Evolutionary conservation across 495 filamentous ascomycete species (phyloP).

Genomic region (Staphylotrichum tortipilum): DNA sequence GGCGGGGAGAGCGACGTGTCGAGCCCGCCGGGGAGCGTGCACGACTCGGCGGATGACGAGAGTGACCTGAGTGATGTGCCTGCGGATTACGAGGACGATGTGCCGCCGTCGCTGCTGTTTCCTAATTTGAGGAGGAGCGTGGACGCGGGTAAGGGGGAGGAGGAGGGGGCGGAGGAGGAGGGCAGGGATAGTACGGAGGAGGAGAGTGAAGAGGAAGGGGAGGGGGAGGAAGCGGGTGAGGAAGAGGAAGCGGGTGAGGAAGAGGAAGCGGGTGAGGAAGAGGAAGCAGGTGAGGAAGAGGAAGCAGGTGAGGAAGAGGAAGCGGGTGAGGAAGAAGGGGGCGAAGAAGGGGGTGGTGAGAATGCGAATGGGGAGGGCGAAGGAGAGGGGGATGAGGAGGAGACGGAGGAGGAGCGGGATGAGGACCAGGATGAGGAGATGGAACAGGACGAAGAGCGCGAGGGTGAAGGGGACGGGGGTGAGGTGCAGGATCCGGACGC

Average conservation of each 20-base stretch:
- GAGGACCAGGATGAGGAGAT: conserved; percentile 7
- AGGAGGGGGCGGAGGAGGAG: conserved; percentile 2
- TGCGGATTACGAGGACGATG: conserved; percentile 41
- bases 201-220: conserved; percentile 22
- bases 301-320: conserved; percentile 14
- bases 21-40: conserved; percentile 49
- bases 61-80: conserved; percentile 68
- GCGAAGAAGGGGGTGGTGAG: no score
- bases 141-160: conserved; percentile 14
- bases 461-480: background rate
- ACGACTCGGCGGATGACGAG: conserved; percentile 73
- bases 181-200: conserved; percentile 6
- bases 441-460: background rate
- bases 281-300: conserved; percentile 5
- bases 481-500: no score
- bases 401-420: conserved; percentile 16
- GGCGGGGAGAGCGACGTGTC: conserved; percentile 26
- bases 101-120: conserved; percentile 37
- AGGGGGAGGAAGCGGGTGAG: conserved; percentile 18
- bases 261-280: conserved; percentile 20
- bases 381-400: conserved; percentile 11
- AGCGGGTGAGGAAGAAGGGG: conserved; percentile 15
- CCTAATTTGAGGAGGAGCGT: conserved; percentile 35
- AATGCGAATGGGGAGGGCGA: conserved; percentile 9
- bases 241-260: conserved; percentile 17